Percentiles rank a stretch among this genome's conserved stretches.
Evolutionary conservation across 2,329 filamentous ascomycete genomes (phyloP).

Genomic region (Lachnellula hyalina): DNA sequence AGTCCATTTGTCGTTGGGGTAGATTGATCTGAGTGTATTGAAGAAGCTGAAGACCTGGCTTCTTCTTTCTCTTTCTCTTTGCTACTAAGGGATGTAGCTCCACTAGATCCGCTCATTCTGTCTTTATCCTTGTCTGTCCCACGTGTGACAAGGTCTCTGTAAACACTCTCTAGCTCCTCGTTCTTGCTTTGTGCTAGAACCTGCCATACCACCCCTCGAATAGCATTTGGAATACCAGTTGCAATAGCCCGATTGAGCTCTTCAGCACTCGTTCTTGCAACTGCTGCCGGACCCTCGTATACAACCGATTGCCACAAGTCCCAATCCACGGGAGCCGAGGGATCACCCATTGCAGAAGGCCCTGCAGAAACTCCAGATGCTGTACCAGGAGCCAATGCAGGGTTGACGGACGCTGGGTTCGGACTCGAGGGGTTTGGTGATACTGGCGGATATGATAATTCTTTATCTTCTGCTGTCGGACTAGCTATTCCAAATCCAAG

Average conservation of each 20-base stretch:
- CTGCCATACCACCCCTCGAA: constrained; percentile 98
- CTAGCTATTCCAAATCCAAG: constrained; percentile 41
- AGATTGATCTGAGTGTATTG: constrained; percentile 73
- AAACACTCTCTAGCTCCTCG: constrained; percentile 81
- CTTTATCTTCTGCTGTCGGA: constrained; percentile 33
- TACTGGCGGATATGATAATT: constrained; percentile 32
- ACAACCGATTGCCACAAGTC: constrained; percentile 96
- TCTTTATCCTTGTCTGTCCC: constrained; percentile 78
- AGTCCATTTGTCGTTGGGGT: constrained; percentile 50
- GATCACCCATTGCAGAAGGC: constrained; percentile 63
- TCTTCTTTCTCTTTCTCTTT: constrained; percentile 66
- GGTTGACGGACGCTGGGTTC: constrained; percentile 60
- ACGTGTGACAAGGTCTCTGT: constrained; percentile 71
- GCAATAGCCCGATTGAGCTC: constrained; percentile 89
- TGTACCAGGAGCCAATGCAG: constrained; percentile 74
- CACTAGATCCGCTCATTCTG: constrained; percentile 41
- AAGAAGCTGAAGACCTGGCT: constrained; percentile 74
- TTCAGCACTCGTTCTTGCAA: constrained; percentile 80
- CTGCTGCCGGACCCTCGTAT: constrained; percentile 84
- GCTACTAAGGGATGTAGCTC: constrained; percentile 42
- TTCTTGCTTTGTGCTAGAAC: constrained; percentile 94
- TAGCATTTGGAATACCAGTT: constrained; percentile 87
- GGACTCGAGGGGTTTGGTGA: constrained; percentile 34
- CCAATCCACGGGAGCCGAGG: constrained; percentile 80
- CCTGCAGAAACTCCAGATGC: constrained; percentile 75